Base-by-base conservation (phyloP, 805 yeast species). In the Candida coquimbonensis region DNA sequence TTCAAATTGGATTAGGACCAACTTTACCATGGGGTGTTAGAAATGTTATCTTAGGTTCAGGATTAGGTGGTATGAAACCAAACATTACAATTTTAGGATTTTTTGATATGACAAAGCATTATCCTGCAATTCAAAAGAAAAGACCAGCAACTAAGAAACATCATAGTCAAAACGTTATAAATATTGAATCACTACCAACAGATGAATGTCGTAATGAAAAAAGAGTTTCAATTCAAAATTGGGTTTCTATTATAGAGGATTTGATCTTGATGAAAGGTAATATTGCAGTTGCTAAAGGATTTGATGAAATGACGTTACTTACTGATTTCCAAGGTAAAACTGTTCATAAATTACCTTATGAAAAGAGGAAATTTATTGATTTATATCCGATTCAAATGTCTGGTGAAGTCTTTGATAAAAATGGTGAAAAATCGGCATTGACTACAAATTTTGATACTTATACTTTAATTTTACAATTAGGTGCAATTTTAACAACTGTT, bases 51-150 rank as follows among this genome's bases (percentile, higher is more conserved):
- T 63, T 91, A 49, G 97, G 97, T 0, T 85, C 96, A 3, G 99
- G 99, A 0, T 69, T 93, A n/a, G 99, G 99, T 8, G 97, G 96
- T 12, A 93, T 93, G 99, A 83, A 79, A 56, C 99, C 99, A 2
- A 93, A 93, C 60, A 90, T 93, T 43, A 87, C 96, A 0, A 95
- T 93, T 0, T 49, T 93, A 31, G 98, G 98, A 0, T 89, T 89
- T 57, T 87, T 83, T 54, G 96, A 91, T 59, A 69, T 83, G 49
- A 64, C 62, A 8, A 63, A 61, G 32, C 65, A 64, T 48, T 61
- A 53, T 37, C 54, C 56, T 6, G 39, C 35, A 7, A 34, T 42
- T 6, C 45, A 45, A 25, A 36, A 47, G 36, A 26, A 43, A 17
- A 46, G 45, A 42, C 51, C 41, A 43, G 47, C 42, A 41, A 36